phyloP scores from a whole-genome alignment of 108 stramenopile genomes.

The Cylindrotheca closterium region DNA sequence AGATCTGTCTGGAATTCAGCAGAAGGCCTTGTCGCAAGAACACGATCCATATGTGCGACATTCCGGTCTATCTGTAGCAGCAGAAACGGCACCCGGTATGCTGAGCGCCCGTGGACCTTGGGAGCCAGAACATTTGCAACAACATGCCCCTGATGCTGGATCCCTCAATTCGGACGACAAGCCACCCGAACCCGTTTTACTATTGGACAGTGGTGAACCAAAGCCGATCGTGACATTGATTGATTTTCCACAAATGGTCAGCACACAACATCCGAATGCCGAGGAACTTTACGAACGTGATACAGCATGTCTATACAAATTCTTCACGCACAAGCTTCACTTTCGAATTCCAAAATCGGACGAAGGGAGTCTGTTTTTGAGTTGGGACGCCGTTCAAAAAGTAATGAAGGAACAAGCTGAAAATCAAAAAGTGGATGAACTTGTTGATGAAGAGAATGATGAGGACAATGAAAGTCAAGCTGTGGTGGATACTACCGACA shows the following conservation, averaged over 20 bases:
- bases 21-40: slow-evolving; percentile 27
- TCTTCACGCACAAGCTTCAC: slow-evolving; percentile 86
- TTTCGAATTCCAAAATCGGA: slow-evolving; percentile 70
- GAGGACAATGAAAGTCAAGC: slow-evolving; percentile 29
- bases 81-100: slow-evolving; percentile 55
- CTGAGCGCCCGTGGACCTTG: slow-evolving; percentile 69
- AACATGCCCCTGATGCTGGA: slow-evolving; percentile 54
- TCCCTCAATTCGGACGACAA: slow-evolving; percentile 18
- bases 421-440: slow-evolving; percentile 27
- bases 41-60: slow-evolving; percentile 84
- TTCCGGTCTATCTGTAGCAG: slow-evolving; percentile 73
- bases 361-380: slow-evolving; percentile 45
- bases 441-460: background rate
- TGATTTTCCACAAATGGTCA: slow-evolving; percentile 99
- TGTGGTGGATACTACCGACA: slow-evolving; percentile 3
- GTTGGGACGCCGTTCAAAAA: slow-evolving; percentile 54
- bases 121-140: slow-evolving; percentile 44
- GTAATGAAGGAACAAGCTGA: slow-evolving; percentile 12
- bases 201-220: slow-evolving; percentile 77
- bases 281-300: slow-evolving; percentile 93
- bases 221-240: slow-evolving; percentile 94
- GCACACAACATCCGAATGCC: slow-evolving; percentile 96
- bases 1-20: slow-evolving; percentile 83
- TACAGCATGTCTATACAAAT: slow-evolving; percentile 75
- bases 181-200: slow-evolving; percentile 60